phyloP scores from a whole-genome alignment of 1,139 yeast genomes.

The Geotrichum histeridarum region DNA sequence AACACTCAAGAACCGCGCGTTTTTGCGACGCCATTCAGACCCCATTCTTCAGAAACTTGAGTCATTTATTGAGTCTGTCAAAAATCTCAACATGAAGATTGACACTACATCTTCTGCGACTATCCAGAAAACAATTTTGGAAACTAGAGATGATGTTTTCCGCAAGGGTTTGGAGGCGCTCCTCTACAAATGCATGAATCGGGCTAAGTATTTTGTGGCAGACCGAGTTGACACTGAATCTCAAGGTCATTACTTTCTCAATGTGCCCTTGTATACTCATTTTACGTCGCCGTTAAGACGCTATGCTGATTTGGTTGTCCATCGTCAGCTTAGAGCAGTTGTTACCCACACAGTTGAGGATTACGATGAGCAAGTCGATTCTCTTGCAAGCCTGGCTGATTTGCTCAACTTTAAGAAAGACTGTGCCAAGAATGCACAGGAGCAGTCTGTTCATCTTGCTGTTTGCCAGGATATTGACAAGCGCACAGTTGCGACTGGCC shows the following conservation, averaged over 20 bases:
- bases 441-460: conserved; percentile 84
- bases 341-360: conserved; percentile 41
- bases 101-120: conserved; percentile 74
- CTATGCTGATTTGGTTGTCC: conserved; percentile 88
- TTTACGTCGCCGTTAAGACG: conserved; percentile 90
- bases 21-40: conserved; percentile 80
- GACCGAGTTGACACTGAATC: conserved; percentile 81
- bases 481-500: conserved; percentile 62
- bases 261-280: conserved; percentile 83
- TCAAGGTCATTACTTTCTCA: conserved; percentile 68
- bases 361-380: conserved; percentile 56
- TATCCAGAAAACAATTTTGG: conserved; percentile 64
- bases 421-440: conserved; percentile 89
- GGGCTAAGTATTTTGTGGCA: conserved; percentile 84
- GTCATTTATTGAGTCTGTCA: conserved; percentile 65
- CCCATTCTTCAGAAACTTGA: conserved; percentile 83
- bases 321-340: conserved; percentile 76
- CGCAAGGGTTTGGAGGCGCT: conserved; percentile 77
- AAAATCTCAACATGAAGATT: conserved; percentile 52
- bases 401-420: conserved; percentile 94
- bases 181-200: conserved; percentile 72
- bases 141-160: conserved; percentile 56
- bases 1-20: conserved; percentile 70
- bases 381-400: conserved; percentile 76
- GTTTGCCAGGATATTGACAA: conserved; percentile 81